Conservation (phyloP, 78 protist genomes). For the Mastigamoeba balamuthi region DNA sequence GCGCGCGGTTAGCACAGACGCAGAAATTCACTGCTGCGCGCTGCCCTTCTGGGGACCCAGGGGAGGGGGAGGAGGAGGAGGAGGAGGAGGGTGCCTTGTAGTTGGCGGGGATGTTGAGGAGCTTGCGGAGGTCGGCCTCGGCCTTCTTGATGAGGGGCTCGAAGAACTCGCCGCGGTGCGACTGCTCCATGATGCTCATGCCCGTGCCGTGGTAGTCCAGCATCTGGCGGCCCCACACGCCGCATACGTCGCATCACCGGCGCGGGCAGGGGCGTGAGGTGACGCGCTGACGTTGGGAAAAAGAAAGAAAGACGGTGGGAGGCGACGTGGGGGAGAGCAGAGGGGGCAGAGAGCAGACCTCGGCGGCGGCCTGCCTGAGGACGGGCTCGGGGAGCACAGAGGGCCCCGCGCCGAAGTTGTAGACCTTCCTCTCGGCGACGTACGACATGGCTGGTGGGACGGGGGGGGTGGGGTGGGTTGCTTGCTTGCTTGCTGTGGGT, state of each 20-base stretch:
- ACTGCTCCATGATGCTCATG: slow-evolving; percentile 70
- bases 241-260: too few relatives aligned
- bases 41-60: too few relatives aligned
- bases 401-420: slow-evolving; percentile 93
- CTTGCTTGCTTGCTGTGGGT: too few relatives aligned
- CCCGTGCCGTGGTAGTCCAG: too few relatives aligned
- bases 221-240: too few relatives aligned
- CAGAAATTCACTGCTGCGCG: too few relatives aligned
- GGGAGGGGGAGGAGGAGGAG: too few relatives aligned
- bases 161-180: slow-evolving; percentile 70
- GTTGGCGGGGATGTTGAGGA: slow-evolving; percentile 69
- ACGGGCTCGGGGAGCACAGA: slow-evolving; percentile 78
- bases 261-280: too few relatives aligned
- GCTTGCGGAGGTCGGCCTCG: slow-evolving; percentile 13
- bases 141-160: slow-evolving; percentile 15
- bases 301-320: not conserved
- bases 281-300: not conserved
- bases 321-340: not conserved
- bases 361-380: slow-evolving; percentile 50
- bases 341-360: not conserved
- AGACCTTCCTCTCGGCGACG: slow-evolving; percentile 20
- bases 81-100: too few relatives aligned
- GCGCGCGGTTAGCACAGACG: too few relatives aligned
- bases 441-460: too few relatives aligned
- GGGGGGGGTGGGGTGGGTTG: too few relatives aligned